Evolutionary conservation across 1,284 basidiomycete species (phyloP).

Genomic region (Singerocomus inundabilis): DNA sequence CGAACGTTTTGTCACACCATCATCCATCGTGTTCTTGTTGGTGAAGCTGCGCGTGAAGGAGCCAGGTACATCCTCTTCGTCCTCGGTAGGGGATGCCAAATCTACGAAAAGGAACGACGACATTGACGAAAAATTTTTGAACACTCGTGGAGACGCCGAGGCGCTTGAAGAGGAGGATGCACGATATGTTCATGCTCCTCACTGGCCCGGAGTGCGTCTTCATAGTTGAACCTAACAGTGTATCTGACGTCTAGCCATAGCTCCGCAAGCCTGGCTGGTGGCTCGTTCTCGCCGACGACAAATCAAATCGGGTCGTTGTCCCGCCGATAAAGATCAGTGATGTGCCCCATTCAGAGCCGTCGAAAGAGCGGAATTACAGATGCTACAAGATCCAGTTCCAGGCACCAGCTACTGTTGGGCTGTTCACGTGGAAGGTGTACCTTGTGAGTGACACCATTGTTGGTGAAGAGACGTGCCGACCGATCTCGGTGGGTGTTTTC

Average conservation of each 20-base stretch:
- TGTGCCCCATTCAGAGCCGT: conserved; percentile 65
- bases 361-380: conserved; percentile 66
- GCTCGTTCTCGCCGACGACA: conserved; percentile 89
- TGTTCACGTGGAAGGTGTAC: conserved; percentile 89
- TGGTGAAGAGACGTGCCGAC: conserved; percentile 73
- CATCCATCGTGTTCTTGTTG: conserved; percentile 85
- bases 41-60: conserved; percentile 77
- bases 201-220: conserved; percentile 78
- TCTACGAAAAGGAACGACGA: conserved; percentile 56
- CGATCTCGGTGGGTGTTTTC: conserved; percentile 61
- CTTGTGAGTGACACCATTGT: conserved; percentile 87
- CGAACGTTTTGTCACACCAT: conserved; percentile 85
- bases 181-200: conserved; percentile 85
- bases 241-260: conserved; percentile 36
- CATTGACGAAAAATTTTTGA: conserved; percentile 66
- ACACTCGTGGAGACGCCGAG: conserved; percentile 61
- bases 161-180: conserved; percentile 47
- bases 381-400: conserved; percentile 94
- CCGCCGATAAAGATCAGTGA: conserved; percentile 86
- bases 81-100: conserved; percentile 41
- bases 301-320: conserved; percentile 86
- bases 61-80: conserved; percentile 25
- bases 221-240: not conserved
- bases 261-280: conserved; percentile 88
- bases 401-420: conserved; percentile 81